phyloP scores from a whole-genome alignment of 306 rosid genomes.

The Ammopiptanthus mongolicus region DNA sequence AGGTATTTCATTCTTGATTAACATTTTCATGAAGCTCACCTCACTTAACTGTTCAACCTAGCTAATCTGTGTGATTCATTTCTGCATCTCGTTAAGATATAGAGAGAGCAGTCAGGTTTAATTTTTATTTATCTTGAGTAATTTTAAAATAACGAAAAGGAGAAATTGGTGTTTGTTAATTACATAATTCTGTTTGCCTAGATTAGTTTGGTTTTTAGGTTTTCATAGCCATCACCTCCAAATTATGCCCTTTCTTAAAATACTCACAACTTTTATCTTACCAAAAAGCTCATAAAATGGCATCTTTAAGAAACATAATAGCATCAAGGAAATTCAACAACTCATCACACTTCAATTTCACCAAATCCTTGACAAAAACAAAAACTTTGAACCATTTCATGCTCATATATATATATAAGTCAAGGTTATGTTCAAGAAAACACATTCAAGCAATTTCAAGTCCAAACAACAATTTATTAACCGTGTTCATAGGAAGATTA shows the following conservation, averaged over 20 bases:
- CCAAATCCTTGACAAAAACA: no score
- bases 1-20: slow-evolving; percentile 44
- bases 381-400: no score
- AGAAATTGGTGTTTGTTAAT: neutral
- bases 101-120: neutral
- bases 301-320: no score
- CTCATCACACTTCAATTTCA: no score
- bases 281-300: no score
- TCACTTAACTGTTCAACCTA: neutral
- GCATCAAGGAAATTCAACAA: no score
- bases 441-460: no score
- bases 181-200: neutral
- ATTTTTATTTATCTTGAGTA: neutral
- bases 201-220: neutral
- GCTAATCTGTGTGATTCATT: neutral
- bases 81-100: neutral
- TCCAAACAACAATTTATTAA: no score
- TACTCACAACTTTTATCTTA: no score
- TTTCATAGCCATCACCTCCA: neutral
- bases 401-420: no score
- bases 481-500: no score
- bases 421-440: no score
- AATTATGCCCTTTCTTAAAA: neutral
- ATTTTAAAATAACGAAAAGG: neutral
- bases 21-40: neutral